Evolutionary conservation across 2,329 filamentous ascomycete genomes (phyloP).

Genomic region (Colletotrichum cuscutae): DNA sequence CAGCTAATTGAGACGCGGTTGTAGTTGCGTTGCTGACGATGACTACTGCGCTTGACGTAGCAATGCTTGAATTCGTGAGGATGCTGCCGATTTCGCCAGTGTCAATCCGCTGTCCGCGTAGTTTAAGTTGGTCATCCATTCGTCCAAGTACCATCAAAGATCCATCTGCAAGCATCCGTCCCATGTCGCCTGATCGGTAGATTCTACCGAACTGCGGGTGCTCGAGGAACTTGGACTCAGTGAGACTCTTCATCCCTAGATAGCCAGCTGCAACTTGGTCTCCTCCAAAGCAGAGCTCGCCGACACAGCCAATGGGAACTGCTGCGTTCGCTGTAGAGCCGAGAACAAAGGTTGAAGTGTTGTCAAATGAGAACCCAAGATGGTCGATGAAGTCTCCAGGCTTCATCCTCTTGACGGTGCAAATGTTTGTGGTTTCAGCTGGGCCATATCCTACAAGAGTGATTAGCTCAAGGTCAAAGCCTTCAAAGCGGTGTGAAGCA

Average conservation of each 20-base stretch:
- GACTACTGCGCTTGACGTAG: conserved; percentile 73
- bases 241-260: conserved; percentile 72
- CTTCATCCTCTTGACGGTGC: conserved; percentile 75
- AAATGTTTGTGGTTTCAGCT: conserved; percentile 89
- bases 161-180: conserved; percentile 80
- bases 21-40: conserved; percentile 57
- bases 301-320: conserved; percentile 77
- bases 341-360: conserved; percentile 80
- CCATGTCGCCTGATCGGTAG: conserved; percentile 86
- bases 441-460: conserved; percentile 73
- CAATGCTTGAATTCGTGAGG: conserved; percentile 61
- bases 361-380: conserved; percentile 78
- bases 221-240: conserved; percentile 72
- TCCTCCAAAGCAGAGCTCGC: conserved; percentile 89
- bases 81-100: conserved; percentile 77
- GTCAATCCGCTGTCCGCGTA: conserved; percentile 84
- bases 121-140: conserved; percentile 83
- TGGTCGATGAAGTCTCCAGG: conserved; percentile 72
- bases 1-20: conserved; percentile 65
- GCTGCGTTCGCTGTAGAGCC: conserved; percentile 55
- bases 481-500: neutral
- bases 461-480: neutral
- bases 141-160: conserved; percentile 79
- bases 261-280: conserved; percentile 84
- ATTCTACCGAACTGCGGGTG: conserved; percentile 77